These are phyloP conservation scores for Aspergillus saccharolyticus DNA, from an alignment of 495 filamentous ascomycete genomes.

Conservation along the genomic window DNA sequence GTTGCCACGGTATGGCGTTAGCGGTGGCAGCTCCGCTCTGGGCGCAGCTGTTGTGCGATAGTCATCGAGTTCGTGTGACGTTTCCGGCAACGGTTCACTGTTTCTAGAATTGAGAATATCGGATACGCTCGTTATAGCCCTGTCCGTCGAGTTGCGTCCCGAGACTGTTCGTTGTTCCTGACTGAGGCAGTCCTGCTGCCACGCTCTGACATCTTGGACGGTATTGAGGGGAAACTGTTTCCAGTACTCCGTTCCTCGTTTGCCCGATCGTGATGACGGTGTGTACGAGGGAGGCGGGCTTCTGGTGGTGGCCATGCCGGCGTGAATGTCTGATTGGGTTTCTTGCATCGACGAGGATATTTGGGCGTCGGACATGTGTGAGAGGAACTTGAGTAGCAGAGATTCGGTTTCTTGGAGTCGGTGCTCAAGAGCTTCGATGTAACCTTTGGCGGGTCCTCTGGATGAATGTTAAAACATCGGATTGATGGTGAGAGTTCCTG, in stretches of 20 bases:
- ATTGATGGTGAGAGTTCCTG: not conserved
- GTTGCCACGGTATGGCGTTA: not conserved
- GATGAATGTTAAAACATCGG: not conserved
- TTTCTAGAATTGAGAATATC: not conserved
- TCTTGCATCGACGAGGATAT: constrained; percentile 17
- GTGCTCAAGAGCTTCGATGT: constrained; percentile 36
- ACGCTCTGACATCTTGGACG: constrained; percentile 29
- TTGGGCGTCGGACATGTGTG: constrained; percentile 29
- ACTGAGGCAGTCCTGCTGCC: constrained; percentile 28
- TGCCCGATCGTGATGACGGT: constrained; percentile 25
- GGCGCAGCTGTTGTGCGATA: not conserved
- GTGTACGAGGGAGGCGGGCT: constrained; percentile 9
- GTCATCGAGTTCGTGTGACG: not conserved
- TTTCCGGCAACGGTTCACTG: not conserved
- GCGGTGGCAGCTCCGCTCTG: not conserved
- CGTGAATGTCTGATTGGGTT: not conserved
- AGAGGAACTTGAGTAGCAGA: constrained; percentile 28
- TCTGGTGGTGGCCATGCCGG: not conserved
- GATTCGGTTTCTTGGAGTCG: constrained; percentile 36
- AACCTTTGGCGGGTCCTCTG: constrained; percentile 38
- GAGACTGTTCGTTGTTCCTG: not conserved
- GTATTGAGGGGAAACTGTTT: constrained; percentile 32
- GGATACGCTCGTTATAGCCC: not conserved
- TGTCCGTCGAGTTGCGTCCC: not conserved
- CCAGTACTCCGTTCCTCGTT: constrained; percentile 35